phyloP scores from a whole-genome alignment of 306 rosid genomes.

The Macrotyloma uniflorum region DNA sequence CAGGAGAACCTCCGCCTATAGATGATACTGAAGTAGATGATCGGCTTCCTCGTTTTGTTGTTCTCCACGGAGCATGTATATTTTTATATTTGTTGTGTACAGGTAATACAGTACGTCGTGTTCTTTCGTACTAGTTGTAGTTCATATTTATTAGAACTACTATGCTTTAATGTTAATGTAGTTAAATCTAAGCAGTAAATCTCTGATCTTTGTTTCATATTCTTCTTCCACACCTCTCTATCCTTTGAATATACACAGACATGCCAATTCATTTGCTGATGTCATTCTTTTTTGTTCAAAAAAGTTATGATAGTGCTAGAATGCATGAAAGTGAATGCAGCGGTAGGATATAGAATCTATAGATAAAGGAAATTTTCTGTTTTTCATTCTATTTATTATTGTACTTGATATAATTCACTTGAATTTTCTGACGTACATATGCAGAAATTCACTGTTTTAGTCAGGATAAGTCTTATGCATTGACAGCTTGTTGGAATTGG shows the following conservation, averaged over 20 bases:
- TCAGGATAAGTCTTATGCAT: not conserved
- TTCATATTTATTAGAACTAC: not conserved
- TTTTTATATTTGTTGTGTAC: constrained; percentile 78
- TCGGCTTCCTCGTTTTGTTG: constrained; percentile 96
- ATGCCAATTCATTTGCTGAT: not conserved
- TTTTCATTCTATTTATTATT: not conserved
- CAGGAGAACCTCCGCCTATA: constrained; percentile 93
- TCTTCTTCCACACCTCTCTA: not conserved
- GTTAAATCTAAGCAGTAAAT: not conserved
- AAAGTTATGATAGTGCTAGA: too few relatives aligned
- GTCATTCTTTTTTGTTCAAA: not conserved
- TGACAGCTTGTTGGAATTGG: not conserved
- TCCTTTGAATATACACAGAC: constrained; percentile 11
- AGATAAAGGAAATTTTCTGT: too few relatives aligned
- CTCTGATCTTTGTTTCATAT: not conserved
- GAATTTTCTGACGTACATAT: not conserved
- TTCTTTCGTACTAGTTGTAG: constrained; percentile 19
- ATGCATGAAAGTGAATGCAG: too few relatives aligned
- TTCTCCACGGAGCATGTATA: constrained; percentile 86
- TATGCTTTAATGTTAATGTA: not conserved
- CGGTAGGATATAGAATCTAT: too few relatives aligned
- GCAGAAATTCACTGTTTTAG: not conserved
- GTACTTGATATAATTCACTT: not conserved
- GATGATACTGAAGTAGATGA: constrained; percentile 91
- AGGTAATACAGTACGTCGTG: constrained; percentile 51